Evolutionary conservation across 768 basidiomycete genomes (phyloP).

Genomic region (Hericium coralloides): DNA sequence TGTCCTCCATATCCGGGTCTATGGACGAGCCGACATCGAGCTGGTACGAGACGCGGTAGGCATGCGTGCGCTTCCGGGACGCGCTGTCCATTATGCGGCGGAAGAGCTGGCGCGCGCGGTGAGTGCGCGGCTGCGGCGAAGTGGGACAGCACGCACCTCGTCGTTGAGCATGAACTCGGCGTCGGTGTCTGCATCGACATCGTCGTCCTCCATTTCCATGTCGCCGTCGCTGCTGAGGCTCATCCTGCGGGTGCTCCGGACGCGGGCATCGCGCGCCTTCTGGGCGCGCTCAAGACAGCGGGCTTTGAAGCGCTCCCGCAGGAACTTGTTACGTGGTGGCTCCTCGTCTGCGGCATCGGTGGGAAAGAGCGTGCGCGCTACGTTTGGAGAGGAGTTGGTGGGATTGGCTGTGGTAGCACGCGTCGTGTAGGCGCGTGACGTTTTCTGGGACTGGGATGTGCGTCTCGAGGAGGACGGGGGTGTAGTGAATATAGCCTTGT

Average conservation of each 20-base stretch:
- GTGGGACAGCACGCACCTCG: slow-evolving; percentile 12
- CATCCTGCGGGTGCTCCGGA: slow-evolving; percentile 6
- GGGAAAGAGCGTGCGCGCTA: neutral
- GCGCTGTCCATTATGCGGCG: slow-evolving; percentile 53
- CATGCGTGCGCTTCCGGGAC: slow-evolving; percentile 38
- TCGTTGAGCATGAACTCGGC: slow-evolving; percentile 15
- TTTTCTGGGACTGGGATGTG: neutral
- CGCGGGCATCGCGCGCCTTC: slow-evolving; percentile 11
- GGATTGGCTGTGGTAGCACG: neutral
- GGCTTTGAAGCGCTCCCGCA: slow-evolving; percentile 17
- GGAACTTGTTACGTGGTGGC: slow-evolving; percentile 11
- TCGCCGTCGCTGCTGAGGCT: slow-evolving; percentile 16
- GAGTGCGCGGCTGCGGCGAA: neutral
- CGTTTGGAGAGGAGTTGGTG: neutral
- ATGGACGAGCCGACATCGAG: slow-evolving; percentile 68
- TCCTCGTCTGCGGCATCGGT: slow-evolving; percentile 2
- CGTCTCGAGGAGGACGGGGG: neutral
- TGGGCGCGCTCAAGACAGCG: slow-evolving; percentile 16
- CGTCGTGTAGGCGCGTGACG: slow-evolving; percentile 4
- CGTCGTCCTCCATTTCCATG: slow-evolving; percentile 13
- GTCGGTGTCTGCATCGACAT: slow-evolving; percentile 7
- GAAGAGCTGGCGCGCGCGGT: slow-evolving; percentile 40
- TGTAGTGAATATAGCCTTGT: slow-evolving; percentile 10
- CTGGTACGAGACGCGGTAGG: slow-evolving; percentile 55
- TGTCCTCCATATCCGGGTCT: slow-evolving; percentile 64